Percentiles rank a stretch among this genome's conserved stretches.
phyloP scores from a whole-genome alignment of 2,329 filamentous ascomycete species.

The Venturia oleaginea region DNA sequence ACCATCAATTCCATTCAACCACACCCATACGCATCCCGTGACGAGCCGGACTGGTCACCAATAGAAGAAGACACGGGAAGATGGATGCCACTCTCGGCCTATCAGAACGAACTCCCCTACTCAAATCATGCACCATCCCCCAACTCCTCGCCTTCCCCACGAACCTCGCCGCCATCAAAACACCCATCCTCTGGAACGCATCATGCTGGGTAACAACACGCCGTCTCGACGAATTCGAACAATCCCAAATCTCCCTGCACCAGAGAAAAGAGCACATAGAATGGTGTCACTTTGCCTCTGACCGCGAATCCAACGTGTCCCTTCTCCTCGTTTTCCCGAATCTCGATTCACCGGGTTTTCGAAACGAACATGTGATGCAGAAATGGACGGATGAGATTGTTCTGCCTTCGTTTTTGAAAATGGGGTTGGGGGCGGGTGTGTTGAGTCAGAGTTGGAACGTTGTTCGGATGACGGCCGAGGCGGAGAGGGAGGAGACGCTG shows the following conservation, averaged over 20 bases:
- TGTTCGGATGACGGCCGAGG: slow-evolving; percentile 8
- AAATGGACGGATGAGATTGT: slow-evolving; percentile 11
- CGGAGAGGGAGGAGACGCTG: slow-evolving; percentile 8
- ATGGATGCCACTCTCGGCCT: neutral
- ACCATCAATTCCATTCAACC: neutral
- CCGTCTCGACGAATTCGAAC: slow-evolving; percentile 8
- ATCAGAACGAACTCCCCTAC: neutral
- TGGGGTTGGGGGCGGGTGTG: neutral
- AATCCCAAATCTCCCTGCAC: neutral
- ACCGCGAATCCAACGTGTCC: neutral
- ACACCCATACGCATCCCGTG: neutral
- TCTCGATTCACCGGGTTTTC: neutral
- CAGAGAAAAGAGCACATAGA: slow-evolving; percentile 10
- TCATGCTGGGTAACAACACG: slow-evolving; percentile 9
- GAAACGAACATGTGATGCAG: slow-evolving; percentile 1
- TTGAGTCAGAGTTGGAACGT: slow-evolving; percentile 3
- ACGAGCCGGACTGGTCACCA: neutral
- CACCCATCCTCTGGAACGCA: slow-evolving; percentile 4
- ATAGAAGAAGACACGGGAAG: neutral
- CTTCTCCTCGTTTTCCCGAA: slow-evolving; percentile 4
- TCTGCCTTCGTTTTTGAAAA: neutral
- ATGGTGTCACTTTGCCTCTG: slow-evolving; percentile 12
- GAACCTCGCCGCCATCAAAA: slow-evolving; percentile 7
- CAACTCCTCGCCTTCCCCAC: slow-evolving; percentile 10
- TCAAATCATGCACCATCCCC: slow-evolving; percentile 2